Conservation (phyloP, 2,329 filamentous ascomycete genomes). For the Xylariaceae sp. region DNA sequence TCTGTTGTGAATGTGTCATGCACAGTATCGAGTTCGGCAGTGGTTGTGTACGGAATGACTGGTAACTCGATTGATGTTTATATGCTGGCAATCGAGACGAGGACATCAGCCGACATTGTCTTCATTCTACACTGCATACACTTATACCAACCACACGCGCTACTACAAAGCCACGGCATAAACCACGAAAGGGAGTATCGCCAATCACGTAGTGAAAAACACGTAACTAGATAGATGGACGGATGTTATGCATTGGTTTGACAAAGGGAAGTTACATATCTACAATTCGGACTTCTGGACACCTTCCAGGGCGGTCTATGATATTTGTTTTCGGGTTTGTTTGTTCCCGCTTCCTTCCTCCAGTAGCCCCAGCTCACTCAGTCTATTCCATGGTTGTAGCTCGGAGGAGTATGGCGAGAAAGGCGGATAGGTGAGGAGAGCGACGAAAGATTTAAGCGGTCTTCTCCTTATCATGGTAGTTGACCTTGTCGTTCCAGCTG, state of each 20-base stretch:
- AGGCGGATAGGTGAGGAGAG: not conserved
- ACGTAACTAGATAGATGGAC: no score
- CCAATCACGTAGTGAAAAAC: no score
- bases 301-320: not conserved
- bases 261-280: not conserved
- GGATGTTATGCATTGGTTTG: not conserved
- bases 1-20: no score
- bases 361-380: not conserved
- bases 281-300: not conserved
- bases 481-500: slow-evolving; percentile 92
- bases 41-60: no score
- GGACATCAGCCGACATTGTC: no score
- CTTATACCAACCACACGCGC: no score
- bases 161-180: no score
- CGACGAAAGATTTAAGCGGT: slow-evolving; percentile 36
- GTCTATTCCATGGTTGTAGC: not conserved
- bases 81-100: no score
- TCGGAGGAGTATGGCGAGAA: not conserved
- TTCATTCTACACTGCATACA: no score
- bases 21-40: no score
- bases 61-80: no score
- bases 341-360: not conserved
- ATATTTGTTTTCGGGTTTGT: not conserved
- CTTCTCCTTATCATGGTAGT: slow-evolving; percentile 96
- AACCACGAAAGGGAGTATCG: no score